Evolutionary conservation across 2,329 filamentous ascomycete species (phyloP), one percentile per base, ranked within the genome.

Genomic region (Fonsecaea nubica): DNA sequence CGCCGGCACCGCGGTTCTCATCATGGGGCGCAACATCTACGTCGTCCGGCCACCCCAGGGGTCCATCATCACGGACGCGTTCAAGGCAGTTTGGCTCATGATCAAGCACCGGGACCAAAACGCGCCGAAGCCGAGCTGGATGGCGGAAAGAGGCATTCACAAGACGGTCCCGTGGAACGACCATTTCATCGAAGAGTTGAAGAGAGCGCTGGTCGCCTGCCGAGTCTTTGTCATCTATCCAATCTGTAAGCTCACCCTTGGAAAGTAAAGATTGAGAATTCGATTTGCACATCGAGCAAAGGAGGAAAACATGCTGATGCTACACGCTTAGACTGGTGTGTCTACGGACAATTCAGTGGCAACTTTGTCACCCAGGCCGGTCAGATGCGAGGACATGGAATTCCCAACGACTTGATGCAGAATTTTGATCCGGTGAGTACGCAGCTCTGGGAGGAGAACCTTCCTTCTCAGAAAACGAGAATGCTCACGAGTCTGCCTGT

Each of bases 341-440:
- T 58, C 32, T 73, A 69, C 48, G 66, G 57, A 68, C 74, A 75
- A 67, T 61, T 68, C 50, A 60, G 57, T 62, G 73, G 71, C 61
- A 67, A 67, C 35, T 56, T 74, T n/a, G 71, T 73, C 42, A 65
- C 50, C 56, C 74, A 75, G 73, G 84, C 84, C 61, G 80, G 79
- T 21, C 82, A 82, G 69, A 86, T 87, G 89, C 73, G 84, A 62
- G 85, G 89, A 2, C 82, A 90, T 74, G 90, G 90, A 36, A 85
- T 92, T 4, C 91, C 91, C 74, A 93, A 93, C 81, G 91, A 93
- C 75, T 80, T 93, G 64, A 86, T 93, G 74, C 85, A 88, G 76
- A 92, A 92, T 79, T 82, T 93, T 48, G 89, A 93, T 77, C 90
- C 91, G 6, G 57, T 60, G 48, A 60, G 57, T 48, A n/a, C 13